Evolutionary conservation across 2,329 filamentous ascomycete species (phyloP).

Genomic region (Didymella segeticola): DNA sequence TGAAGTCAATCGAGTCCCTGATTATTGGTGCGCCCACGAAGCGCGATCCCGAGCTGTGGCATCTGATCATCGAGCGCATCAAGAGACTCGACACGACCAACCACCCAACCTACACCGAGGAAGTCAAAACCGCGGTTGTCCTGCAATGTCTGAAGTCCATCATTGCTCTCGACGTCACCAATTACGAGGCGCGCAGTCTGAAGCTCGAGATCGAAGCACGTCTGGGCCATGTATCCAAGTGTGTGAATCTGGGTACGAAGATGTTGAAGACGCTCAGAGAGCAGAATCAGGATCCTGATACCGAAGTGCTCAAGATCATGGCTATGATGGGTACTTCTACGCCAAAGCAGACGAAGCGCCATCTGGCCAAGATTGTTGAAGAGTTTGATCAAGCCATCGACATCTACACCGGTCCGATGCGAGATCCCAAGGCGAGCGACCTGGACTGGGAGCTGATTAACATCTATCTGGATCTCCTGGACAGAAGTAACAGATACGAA

Average conservation of each 20-base stretch:
- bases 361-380: conserved; percentile 55
- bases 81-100: conserved; percentile 50
- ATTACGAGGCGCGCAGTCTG: conserved; percentile 61
- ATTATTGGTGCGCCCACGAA: conserved; percentile 65
- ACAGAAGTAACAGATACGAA: conserved; percentile 66
- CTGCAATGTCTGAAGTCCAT: conserved; percentile 53
- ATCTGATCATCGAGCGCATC: conserved; percentile 63
- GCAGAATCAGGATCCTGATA: conserved; percentile 48
- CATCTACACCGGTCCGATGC: conserved; percentile 52
- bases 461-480: conserved; percentile 82
- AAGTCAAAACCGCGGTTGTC: conserved; percentile 36
- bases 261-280: conserved; percentile 62
- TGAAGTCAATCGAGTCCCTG: conserved; percentile 63
- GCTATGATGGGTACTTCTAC: conserved; percentile 64
- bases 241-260: conserved; percentile 54
- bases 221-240: conserved; percentile 43
- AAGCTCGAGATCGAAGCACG: conserved; percentile 64
- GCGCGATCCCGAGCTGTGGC: conserved; percentile 64
- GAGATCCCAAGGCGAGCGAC: conserved; percentile 53
- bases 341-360: conserved; percentile 54
- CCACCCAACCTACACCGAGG: conserved; percentile 38
- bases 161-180: conserved; percentile 59
- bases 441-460: conserved; percentile 82
- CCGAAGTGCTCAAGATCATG: conserved; percentile 61
- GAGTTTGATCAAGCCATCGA: conserved; percentile 61